These are phyloP conservation scores for Zopfia rhizophila DNA, from an alignment of 2,329 filamentous ascomycete genomes.

Conservation along the genomic window DNA sequence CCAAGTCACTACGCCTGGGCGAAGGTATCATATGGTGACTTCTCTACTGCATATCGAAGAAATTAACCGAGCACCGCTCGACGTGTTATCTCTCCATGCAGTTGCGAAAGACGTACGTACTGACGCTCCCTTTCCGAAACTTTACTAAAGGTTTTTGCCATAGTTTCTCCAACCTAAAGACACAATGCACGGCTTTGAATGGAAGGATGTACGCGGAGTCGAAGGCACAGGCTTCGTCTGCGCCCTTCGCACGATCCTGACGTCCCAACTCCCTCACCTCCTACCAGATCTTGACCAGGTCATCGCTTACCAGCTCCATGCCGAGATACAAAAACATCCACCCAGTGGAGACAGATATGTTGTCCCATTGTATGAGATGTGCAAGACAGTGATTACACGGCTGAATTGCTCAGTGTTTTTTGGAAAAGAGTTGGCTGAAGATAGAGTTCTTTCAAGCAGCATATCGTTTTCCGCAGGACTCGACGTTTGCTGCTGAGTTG, in stretches of 20 bases:
- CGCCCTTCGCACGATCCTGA: conserved; percentile 2
- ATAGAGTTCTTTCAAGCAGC: conserved; percentile 11
- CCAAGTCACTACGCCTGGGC: conserved; percentile 11
- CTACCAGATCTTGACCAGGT: neutral
- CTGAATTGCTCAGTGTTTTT: conserved; percentile 9
- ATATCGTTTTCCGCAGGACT: conserved; percentile 1
- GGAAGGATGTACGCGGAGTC: conserved; percentile 7
- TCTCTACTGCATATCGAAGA: conserved; percentile 14
- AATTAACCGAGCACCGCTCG: conserved; percentile 7
- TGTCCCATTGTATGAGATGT: conserved; percentile 1
- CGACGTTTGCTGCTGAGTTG: conserved; percentile 7
- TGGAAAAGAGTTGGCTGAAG: neutral
- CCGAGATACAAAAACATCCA: neutral
- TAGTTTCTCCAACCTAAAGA: conserved; percentile 9
- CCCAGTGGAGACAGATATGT: neutral
- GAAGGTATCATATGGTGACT: conserved; percentile 8
- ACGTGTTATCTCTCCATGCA: conserved; percentile 19
- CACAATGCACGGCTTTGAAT: conserved; percentile 8
- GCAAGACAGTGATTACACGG: conserved; percentile 1
- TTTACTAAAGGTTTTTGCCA: too few relatives aligned
- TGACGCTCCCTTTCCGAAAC: too few relatives aligned
- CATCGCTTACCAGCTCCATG: neutral
- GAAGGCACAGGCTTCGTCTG: conserved; percentile 5
- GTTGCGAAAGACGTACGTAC: conserved; percentile 22
- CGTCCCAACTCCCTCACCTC: neutral